phyloP scores from a whole-genome alignment of 495 filamentous ascomycete species.

The Hyaloscypha finlandica region DNA sequence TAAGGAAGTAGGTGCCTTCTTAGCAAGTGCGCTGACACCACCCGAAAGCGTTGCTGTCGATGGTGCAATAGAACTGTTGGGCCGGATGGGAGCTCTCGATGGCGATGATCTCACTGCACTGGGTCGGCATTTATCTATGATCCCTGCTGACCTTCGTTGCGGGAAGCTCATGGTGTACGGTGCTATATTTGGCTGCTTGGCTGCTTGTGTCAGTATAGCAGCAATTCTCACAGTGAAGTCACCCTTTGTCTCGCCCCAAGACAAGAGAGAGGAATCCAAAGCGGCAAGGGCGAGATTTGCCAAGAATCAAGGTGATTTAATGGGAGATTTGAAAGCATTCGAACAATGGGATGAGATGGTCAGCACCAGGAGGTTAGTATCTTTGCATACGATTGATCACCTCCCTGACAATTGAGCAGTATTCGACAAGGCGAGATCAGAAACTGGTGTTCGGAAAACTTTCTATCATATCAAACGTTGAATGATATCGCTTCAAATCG shows the following conservation, averaged over 20 bases:
- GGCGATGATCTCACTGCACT: conserved; percentile 84
- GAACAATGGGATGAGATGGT: conserved; percentile 74
- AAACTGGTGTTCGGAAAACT: conserved; percentile 83
- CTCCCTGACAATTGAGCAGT: conserved; percentile 30
- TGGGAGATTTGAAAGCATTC: conserved; percentile 83
- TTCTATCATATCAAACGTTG: conserved; percentile 80
- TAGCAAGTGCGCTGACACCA: conserved; percentile 84
- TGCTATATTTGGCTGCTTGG: conserved; percentile 87
- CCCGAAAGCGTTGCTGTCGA: conserved; percentile 83
- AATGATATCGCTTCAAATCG: conserved; percentile 85
- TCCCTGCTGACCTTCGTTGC: conserved; percentile 90
- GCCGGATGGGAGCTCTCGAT: conserved; percentile 84
- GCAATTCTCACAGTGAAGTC: conserved; percentile 82
- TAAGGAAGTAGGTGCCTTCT: conserved; percentile 73
- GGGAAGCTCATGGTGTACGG: conserved; percentile 96
- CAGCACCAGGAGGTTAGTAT: conserved; percentile 37
- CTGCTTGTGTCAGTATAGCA: conserved; percentile 85
- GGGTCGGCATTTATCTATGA: conserved; percentile 87
- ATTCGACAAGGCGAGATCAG: conserved; percentile 64
- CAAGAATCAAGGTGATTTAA: conserved; percentile 76
- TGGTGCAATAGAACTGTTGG: conserved; percentile 74
- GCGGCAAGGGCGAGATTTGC: conserved; percentile 75
- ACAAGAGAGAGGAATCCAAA: conserved; percentile 79
- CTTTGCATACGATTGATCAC: not conserved
- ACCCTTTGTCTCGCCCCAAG: conserved; percentile 80